phyloP scores from a whole-genome alignment of 2,329 filamentous ascomycete genomes.

The Tolypocladium album region DNA sequence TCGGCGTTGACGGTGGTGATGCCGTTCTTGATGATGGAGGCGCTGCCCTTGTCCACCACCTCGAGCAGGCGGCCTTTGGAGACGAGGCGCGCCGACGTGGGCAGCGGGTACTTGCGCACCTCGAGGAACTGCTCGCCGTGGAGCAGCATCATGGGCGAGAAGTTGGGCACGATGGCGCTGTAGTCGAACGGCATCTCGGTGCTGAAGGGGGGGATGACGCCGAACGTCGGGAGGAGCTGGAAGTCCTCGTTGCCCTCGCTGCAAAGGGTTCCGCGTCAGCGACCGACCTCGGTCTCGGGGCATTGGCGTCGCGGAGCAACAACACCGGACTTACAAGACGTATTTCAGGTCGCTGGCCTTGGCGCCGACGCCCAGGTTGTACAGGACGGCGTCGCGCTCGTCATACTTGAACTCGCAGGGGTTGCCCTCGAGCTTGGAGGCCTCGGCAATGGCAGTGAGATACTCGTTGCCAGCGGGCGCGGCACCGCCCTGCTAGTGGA shows the following conservation, averaged over 20 bases:
- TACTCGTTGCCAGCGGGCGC: constrained; percentile 46
- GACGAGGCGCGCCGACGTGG: constrained; percentile 67
- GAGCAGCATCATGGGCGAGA: constrained; percentile 95
- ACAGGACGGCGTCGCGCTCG: constrained; percentile 84
- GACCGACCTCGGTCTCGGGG: neutral
- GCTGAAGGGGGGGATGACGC: constrained; percentile 90
- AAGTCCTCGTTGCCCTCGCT: constrained; percentile 81
- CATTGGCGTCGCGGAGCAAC: neutral
- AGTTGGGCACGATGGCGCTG: constrained; percentile 83
- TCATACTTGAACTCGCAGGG: constrained; percentile 74
- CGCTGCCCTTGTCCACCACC: constrained; percentile 90
- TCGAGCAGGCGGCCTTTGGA: constrained; percentile 77
- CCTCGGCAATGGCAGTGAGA: constrained; percentile 64
- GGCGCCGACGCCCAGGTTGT: constrained; percentile 89
- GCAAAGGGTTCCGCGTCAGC: neutral
- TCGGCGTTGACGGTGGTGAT: constrained; percentile 75
- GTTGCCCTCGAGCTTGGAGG: constrained; percentile 57
- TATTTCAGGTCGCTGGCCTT: constrained; percentile 81
- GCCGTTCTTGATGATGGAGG: constrained; percentile 71
- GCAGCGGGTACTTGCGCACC: constrained; percentile 82
- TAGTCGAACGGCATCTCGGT: constrained; percentile 70
- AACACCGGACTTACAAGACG: constrained; percentile 48
- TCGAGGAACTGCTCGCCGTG: constrained; percentile 99
- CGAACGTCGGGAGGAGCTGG: constrained; percentile 89
- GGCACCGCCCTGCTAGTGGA: constrained; percentile 7